A percentile compares a stretch with the other conserved stretches of the same genome.
phyloP scores from a whole-genome alignment of 352 stramenopile genomes.

The Phytophthora crassamura region DNA sequence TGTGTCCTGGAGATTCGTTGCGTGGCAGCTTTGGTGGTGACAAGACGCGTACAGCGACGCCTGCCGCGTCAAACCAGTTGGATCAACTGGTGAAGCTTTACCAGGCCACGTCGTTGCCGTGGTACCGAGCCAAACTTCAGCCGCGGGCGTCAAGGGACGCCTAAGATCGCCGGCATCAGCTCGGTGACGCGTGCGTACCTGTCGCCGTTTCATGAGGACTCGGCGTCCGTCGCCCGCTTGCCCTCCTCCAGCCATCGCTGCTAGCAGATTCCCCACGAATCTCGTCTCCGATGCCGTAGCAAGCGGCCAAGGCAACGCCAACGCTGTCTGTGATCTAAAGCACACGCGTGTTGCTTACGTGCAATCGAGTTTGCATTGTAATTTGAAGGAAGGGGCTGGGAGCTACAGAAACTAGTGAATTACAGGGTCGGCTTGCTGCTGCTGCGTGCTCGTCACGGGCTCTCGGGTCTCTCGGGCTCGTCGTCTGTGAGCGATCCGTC shows the following conservation, averaged over 20 bases:
- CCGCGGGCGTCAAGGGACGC: constrained; percentile 5
- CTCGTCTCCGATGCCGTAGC: constrained; percentile 1
- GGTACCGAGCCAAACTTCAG: background rate
- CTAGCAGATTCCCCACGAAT: constrained; percentile 18
- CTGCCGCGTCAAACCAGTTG: constrained; percentile 16
- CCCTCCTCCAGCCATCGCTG: background rate
- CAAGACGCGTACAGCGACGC: constrained; percentile 14
- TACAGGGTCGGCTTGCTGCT: constrained; percentile 22
- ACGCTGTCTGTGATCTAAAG: too few species aligned
- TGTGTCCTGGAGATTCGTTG: constrained; percentile 22
- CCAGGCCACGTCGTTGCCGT: constrained; percentile 8
- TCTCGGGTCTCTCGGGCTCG: constrained; percentile 36
- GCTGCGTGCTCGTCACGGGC: constrained; percentile 5
- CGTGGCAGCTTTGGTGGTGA: too few species aligned
- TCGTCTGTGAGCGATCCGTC: constrained; percentile 41
- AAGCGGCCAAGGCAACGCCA: too few species aligned
- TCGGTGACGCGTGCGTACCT: constrained; percentile 4
- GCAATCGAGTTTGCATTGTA: constrained; percentile 6
- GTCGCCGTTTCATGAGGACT: constrained; percentile 17
- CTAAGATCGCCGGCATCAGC: constrained; percentile 1
- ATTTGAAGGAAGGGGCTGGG: constrained; percentile 25
- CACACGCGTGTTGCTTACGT: background rate
- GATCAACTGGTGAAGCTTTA: background rate
- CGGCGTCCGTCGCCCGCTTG: too few species aligned
- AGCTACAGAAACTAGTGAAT: constrained; percentile 28